Conservation (phyloP, 345 rosid species). For the Hibiscus syriacus region DNA sequence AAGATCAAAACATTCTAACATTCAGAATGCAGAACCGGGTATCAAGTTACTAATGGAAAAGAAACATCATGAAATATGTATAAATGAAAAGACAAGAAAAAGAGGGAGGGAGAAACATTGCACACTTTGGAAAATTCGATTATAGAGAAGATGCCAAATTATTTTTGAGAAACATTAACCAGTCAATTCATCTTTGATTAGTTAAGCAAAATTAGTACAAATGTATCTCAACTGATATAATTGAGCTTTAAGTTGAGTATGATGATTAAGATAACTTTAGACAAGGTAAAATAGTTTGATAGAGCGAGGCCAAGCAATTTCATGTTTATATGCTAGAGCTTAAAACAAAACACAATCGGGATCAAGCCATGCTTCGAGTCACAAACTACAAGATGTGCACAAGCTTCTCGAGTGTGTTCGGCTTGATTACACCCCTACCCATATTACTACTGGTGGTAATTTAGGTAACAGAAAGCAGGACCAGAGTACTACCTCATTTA, state of each 20-base stretch:
- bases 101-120: background rate
- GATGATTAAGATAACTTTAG: background rate
- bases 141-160: background rate
- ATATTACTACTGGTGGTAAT: too few species aligned
- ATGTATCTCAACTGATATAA: background rate
- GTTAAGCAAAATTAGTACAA: background rate
- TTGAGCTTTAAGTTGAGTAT: background rate
- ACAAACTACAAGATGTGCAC: background rate
- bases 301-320: background rate
- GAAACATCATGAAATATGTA: background rate
- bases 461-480: conserved; percentile 2
- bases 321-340: background rate
- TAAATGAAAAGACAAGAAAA: background rate
- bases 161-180: background rate
- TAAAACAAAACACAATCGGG: background rate
- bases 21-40: background rate
- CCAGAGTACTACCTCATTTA: background rate
- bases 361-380: background rate
- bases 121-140: background rate
- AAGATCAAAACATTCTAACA: background rate
- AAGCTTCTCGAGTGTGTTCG: background rate
- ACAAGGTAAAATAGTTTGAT: background rate
- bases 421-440: background rate
- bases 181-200: background rate
- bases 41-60: background rate